Base-by-base conservation (phyloP, 2,329 filamentous ascomycete species). In the Fusarium sp. region DNA sequence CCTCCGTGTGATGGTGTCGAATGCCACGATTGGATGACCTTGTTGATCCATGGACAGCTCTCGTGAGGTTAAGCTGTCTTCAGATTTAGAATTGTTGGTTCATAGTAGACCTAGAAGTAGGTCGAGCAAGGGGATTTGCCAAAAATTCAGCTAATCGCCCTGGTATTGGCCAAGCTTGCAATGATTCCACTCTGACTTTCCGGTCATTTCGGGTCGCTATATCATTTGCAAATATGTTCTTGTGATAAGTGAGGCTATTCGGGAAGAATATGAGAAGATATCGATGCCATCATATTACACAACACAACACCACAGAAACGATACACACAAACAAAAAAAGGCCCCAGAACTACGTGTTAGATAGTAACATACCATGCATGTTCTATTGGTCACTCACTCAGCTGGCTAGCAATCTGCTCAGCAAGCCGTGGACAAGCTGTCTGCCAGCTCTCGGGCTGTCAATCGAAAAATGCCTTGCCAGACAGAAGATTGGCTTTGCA, bases 381-480 rank as follows among this genome's bases (percentile, higher is more conserved):
- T 10, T 15, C 8, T 12, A 26, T 28, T 51, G 20, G 34, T 42
- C 24, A 41, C 24, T 44, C 28, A 12, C 26, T 45, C 22, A 12
- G 22, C 44, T 30, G 28, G 24, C 11, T 41, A 30, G 24, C 24
- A 41, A 51, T 38, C 8, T 28, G 38, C 28, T 45, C 48, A 52
- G 12, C 9, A 42, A 22, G 24, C n/a, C 38, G 30, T 42, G 66
- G 56, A 61, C 58, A 28, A 36, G 55, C 44, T 26, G 12, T 41
- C 32, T 39, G 28, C 34, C 64, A 59, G 48, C 38, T 63, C n/a
- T 64, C 34, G 18, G 41, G 42, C 30, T 68, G 41, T 58, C 55
- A 34, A 45, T 68, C 34, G 47, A 66, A 78, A 72, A 78, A 78
- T 63, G 76, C 76, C 76, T 78, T 69, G 60, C 66, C 64, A 48